phyloP scores from a whole-genome alignment of 2,329 filamentous ascomycete species.

The Fusarium agapanthi region DNA sequence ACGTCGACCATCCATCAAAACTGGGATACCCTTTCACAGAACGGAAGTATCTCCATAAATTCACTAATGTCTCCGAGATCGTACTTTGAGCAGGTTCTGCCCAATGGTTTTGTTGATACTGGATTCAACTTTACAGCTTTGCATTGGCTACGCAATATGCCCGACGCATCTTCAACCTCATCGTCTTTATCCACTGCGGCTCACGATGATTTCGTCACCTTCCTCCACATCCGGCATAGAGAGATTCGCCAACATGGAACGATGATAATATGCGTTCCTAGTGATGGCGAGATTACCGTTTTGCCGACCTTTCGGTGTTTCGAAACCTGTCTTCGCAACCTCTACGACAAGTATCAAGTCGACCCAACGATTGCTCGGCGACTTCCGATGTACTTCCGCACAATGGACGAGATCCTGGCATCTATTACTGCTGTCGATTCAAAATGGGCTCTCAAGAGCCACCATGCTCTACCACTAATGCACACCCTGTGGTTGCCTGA shows the following conservation, averaged over 20 bases:
- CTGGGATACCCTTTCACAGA: not conserved
- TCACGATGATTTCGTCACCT: not conserved
- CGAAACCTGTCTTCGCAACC: not conserved
- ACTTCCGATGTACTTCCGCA: not conserved
- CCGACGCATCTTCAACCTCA: not conserved
- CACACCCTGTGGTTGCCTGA: not conserved
- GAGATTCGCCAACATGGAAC: not conserved
- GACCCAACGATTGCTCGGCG: not conserved
- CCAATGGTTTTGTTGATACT: not conserved
- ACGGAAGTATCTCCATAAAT: not conserved
- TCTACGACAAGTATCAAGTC: not conserved
- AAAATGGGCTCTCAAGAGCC: not conserved
- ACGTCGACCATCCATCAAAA: not conserved
- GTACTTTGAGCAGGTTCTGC: not conserved
- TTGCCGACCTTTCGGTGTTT: not conserved
- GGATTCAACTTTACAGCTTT: not conserved
- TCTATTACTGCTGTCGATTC: not conserved
- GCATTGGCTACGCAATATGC: not conserved
- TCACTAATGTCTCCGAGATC: not conserved
- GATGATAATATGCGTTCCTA: not conserved
- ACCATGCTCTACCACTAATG: accelerated
- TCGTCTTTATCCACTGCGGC: not conserved
- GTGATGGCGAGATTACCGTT: not conserved
- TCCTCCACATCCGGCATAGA: not conserved
- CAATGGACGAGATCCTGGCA: accelerated